Evolutionary conservation across 495 filamentous ascomycete species (phyloP).

Genomic region (Penicillium mononematosum): DNA sequence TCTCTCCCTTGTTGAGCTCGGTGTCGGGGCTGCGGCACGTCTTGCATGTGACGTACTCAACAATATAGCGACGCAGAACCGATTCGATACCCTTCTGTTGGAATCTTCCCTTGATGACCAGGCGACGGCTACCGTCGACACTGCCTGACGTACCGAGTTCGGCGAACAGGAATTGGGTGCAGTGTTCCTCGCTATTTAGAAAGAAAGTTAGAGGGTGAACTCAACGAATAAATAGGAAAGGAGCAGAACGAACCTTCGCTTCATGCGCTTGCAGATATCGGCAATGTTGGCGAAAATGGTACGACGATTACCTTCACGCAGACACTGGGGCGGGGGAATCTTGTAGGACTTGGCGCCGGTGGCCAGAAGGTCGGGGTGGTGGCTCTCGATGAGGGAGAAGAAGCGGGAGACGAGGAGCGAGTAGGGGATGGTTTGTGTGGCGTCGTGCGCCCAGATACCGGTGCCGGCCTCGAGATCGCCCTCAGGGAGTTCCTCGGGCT

Average conservation of each 20-base stretch:
- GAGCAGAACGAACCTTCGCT: conserved; percentile 50
- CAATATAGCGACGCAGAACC: conserved; percentile 88
- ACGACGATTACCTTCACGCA: conserved; percentile 99
- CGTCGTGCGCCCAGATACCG: conserved; percentile 87
- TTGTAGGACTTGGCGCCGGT: conserved; percentile 92
- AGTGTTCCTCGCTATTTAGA: conserved; percentile 78
- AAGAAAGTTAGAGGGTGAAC: not conserved
- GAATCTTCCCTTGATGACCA: conserved; percentile 99
- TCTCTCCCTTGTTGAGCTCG: conserved; percentile 97
- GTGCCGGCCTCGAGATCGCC: conserved; percentile 89
- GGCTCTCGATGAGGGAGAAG: conserved; percentile 85
- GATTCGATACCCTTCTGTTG: conserved; percentile 98
- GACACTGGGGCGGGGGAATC: conserved; percentile 97
- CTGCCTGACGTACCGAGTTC: conserved; percentile 95
- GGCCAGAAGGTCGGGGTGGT: conserved; percentile 90
- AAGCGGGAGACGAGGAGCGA: conserved; percentile 81
- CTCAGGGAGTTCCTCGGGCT: conserved; percentile 51
- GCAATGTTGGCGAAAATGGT: conserved; percentile 98
- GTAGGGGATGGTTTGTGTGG: conserved; percentile 74
- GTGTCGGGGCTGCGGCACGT: conserved; percentile 94
- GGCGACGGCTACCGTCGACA: conserved; percentile 85
- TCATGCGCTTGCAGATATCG: conserved; percentile 92
- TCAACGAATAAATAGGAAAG: not conserved
- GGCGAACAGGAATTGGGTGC: conserved; percentile 94
- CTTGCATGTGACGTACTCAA: conserved; percentile 99